Percentiles rank a stretch among this genome's conserved stretches.
Conservation (phyloP, 2,329 filamentous ascomycete species). For the Botrytis fabae region DNA sequence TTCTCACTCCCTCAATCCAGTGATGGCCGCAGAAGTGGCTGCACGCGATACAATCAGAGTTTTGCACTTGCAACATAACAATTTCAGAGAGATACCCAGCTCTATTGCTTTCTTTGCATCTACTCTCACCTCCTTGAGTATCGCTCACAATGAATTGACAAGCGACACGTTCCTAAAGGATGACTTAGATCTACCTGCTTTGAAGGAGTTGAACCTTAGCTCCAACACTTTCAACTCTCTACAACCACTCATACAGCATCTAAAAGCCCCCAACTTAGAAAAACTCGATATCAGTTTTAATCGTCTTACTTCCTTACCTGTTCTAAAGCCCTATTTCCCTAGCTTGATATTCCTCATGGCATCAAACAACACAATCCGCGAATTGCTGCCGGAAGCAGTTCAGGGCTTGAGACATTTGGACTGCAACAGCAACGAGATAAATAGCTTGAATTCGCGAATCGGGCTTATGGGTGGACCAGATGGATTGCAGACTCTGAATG, state of each 20-base stretch:
- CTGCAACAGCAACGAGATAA: slow-evolving; percentile 82
- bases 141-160: slow-evolving; percentile 73
- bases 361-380: slow-evolving; percentile 75
- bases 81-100: slow-evolving; percentile 66
- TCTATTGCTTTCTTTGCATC: slow-evolving; percentile 70
- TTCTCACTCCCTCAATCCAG: slow-evolving; percentile 59
- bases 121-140: slow-evolving; percentile 68
- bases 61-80: slow-evolving; percentile 75
- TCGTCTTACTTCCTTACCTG: slow-evolving; percentile 69
- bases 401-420: slow-evolving; percentile 75
- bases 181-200: slow-evolving; percentile 66
- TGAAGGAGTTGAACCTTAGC: slow-evolving; percentile 75
- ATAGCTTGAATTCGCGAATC: slow-evolving; percentile 75
- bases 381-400: slow-evolving; percentile 71
- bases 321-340: slow-evolving; percentile 67
- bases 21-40: slow-evolving; percentile 57
- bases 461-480: slow-evolving; percentile 69
- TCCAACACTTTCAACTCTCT: slow-evolving; percentile 73
- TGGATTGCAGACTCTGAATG: slow-evolving; percentile 66
- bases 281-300: slow-evolving; percentile 83
- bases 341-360: slow-evolving; percentile 68
- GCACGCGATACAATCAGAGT: slow-evolving; percentile 53
- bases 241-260: slow-evolving; percentile 60
- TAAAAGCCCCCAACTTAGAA: slow-evolving; percentile 73
- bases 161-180: slow-evolving; percentile 65